Evolutionary conservation across 2,329 filamentous ascomycete genomes (phyloP).

Genomic region (Cladosporium sp.): DNA sequence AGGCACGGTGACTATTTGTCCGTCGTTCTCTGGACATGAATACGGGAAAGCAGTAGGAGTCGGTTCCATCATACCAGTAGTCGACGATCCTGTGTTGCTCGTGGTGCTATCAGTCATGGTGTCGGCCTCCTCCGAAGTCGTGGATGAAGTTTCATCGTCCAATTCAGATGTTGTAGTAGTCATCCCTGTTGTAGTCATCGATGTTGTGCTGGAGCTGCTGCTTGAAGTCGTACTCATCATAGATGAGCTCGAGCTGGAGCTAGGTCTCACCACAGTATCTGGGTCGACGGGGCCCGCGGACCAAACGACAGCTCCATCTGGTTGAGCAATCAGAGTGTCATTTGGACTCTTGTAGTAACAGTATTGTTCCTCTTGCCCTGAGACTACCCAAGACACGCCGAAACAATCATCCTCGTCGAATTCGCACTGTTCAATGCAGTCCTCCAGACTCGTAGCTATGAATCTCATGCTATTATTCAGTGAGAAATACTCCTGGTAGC

Average conservation of each 20-base stretch:
- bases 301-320: neutral
- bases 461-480: neutral
- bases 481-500: slow-evolving; percentile 2
- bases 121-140: too few relatives aligned
- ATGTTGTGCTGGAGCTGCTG: neutral
- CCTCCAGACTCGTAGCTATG: neutral
- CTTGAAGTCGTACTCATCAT: neutral
- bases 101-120: neutral
- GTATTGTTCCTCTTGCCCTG: slow-evolving; percentile 3
- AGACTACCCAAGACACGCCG: slow-evolving; percentile 3
- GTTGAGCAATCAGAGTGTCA: neutral
- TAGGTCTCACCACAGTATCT: neutral
- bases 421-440: slow-evolving; percentile 7
- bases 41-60: neutral
- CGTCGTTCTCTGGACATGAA: neutral
- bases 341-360: slow-evolving; percentile 6
- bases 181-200: neutral
- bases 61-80: neutral
- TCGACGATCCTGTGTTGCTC: neutral
- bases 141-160: too few relatives aligned
- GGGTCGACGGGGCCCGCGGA: neutral
- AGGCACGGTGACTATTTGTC: neutral
- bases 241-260: slow-evolving; percentile 1
- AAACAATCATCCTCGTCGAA: slow-evolving; percentile 1
- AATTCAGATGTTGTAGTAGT: too few relatives aligned